Conservation (phyloP, 371 early-diverging fungal species). For the Apophysomyces variabilis region DNA sequence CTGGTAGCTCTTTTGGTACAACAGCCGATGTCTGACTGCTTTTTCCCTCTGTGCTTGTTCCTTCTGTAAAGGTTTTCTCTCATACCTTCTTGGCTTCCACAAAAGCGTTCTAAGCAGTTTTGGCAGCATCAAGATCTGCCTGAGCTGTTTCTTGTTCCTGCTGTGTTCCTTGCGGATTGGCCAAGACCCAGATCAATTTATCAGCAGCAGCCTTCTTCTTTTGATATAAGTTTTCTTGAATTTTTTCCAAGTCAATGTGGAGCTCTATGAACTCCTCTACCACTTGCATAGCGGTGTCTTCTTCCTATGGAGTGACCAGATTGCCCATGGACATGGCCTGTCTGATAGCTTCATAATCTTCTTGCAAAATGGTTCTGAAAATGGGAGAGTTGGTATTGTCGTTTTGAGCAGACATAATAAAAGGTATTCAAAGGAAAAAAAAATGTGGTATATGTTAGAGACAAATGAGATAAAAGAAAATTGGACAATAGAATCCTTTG, state of each 20-base stretch:
- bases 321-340: neutral
- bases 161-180: neutral
- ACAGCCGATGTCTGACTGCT: too few species aligned
- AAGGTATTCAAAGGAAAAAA: conserved; percentile 1
- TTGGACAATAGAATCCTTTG: too few species aligned
- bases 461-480: too few species aligned
- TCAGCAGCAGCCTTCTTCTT: neutral
- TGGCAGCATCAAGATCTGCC: neutral
- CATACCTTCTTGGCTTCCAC: neutral
- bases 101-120: neutral
- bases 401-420: neutral
- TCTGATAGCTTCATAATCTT: neutral
- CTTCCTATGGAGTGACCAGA: neutral
- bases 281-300: neutral
- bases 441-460: too few species aligned
- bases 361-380: neutral
- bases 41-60: neutral
- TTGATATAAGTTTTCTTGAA: neutral
- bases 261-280: neutral
- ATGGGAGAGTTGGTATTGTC: neutral
- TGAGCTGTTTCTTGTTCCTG: neutral
- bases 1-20: too few species aligned
- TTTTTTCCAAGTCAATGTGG: neutral
- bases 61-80: neutral
- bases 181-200: neutral